phyloP scores from a whole-genome alignment of 83 land plant species.

The Isoetes engelmannii region DNA sequence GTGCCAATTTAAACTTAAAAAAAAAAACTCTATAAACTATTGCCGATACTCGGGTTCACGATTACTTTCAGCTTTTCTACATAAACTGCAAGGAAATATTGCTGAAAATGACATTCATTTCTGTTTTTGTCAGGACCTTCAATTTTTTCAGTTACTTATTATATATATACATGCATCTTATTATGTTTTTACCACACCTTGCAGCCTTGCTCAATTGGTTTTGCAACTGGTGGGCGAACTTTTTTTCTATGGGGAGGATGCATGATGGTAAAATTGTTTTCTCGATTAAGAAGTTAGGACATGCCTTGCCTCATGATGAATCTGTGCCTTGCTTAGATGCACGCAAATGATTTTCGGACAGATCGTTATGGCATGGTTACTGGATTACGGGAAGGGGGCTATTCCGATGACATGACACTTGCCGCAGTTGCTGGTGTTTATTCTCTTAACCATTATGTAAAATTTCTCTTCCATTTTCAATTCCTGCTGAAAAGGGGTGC shows the following conservation, averaged over 20 bases:
- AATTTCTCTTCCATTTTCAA: too few species aligned
- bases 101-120: too few species aligned
- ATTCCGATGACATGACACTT: slow-evolving; percentile 99
- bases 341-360: slow-evolving; percentile 91
- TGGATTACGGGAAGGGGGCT: slow-evolving; percentile 87
- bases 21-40: too few species aligned
- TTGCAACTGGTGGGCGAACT: slow-evolving; percentile 95
- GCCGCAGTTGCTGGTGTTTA: slow-evolving; percentile 87
- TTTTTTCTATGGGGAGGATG: slow-evolving; percentile 99
- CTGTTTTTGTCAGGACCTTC: background rate
- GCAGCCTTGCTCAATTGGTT: slow-evolving; percentile 99
- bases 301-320: background rate
- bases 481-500: too few species aligned
- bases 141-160: too few species aligned
- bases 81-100: too few species aligned
- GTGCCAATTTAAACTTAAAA: too few species aligned
- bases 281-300: background rate
- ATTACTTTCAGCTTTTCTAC: too few species aligned
- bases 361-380: slow-evolving; percentile 78
- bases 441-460: too few species aligned
- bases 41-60: too few species aligned
- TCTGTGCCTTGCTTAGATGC: slow-evolving; percentile 53
- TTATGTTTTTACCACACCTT: background rate
- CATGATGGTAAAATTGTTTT: slow-evolving; percentile 64
- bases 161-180: too few species aligned